These are phyloP conservation scores for Rhypophila decipiens DNA, from an alignment of 495 filamentous ascomycete genomes.

Conservation along the genomic window DNA sequence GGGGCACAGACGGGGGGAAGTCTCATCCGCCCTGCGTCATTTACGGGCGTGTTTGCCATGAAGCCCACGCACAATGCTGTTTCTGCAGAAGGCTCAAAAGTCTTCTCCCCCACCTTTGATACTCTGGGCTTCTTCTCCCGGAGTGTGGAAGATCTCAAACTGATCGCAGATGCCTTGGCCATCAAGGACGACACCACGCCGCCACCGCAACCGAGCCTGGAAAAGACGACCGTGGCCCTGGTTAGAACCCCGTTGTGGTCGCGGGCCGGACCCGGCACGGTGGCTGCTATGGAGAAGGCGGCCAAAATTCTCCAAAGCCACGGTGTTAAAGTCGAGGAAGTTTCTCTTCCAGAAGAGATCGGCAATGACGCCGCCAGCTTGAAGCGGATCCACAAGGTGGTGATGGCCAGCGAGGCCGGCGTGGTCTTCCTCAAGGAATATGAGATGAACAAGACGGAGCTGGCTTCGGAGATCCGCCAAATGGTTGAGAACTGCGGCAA, in stretches of 20 bases:
- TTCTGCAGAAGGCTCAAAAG: conserved; percentile 44
- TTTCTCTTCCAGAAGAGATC: neutral
- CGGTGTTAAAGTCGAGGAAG: neutral
- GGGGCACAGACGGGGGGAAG: conserved; percentile 49
- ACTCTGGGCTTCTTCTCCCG: conserved; percentile 49
- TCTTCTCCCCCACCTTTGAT: conserved; percentile 44
- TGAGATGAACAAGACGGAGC: conserved; percentile 29
- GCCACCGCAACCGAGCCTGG: conserved; percentile 17
- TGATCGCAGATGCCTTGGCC: conserved; percentile 41
- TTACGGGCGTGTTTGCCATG: conserved; percentile 47
- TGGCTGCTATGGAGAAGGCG: conserved; percentile 35
- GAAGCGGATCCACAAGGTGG: conserved; percentile 1
- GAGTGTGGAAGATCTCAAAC: conserved; percentile 41
- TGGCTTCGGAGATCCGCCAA: conserved; percentile 28
- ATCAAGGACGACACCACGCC: conserved; percentile 41
- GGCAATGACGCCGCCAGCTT: neutral
- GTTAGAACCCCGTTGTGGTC: conserved; percentile 43
- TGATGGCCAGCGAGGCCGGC: conserved; percentile 37
- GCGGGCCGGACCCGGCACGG: conserved; percentile 40
- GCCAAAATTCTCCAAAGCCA: conserved; percentile 25
- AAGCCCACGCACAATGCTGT: conserved; percentile 54
- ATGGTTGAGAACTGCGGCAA: conserved; percentile 39
- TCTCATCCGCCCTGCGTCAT: conserved; percentile 47
- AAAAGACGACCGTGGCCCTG: conserved; percentile 41
- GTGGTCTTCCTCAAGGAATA: conserved; percentile 43